phyloP scores from a whole-genome alignment of 495 filamentous ascomycete species.

The Jackrogersella multiformis region DNA sequence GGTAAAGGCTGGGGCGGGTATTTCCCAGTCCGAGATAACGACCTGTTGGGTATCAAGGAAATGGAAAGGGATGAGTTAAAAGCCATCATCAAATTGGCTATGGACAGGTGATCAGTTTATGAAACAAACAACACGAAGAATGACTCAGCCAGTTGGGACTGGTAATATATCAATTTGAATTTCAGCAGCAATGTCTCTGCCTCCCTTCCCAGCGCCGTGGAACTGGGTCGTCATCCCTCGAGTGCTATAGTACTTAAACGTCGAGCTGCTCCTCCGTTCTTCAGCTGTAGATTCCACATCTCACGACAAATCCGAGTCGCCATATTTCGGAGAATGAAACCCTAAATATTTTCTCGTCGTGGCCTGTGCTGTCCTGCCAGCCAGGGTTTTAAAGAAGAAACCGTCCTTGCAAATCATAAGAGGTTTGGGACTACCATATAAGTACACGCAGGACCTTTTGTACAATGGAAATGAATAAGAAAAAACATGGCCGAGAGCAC shows the following conservation, averaged over 20 bases:
- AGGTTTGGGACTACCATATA: slow-evolving; percentile 17
- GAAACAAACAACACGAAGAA: slow-evolving; percentile 16
- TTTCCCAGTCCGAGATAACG: slow-evolving; percentile 37
- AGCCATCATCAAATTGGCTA: slow-evolving; percentile 34
- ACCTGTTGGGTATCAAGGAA: slow-evolving; percentile 38
- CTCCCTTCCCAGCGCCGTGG: slow-evolving; percentile 23
- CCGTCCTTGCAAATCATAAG: slow-evolving; percentile 3
- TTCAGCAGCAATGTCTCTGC: slow-evolving; percentile 10
- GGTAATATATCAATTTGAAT: slow-evolving; percentile 9
- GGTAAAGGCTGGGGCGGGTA: slow-evolving; percentile 42
- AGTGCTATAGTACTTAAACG: slow-evolving; percentile 18
- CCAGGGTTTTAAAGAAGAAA: slow-evolving; percentile 30
- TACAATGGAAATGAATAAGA: slow-evolving; percentile 7
- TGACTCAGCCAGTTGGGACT: slow-evolving; percentile 10
- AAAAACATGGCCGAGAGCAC: slow-evolving; percentile 2
- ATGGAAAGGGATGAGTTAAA: slow-evolving; percentile 35
- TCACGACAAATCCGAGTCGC: slow-evolving; percentile 7
- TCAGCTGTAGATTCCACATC: slow-evolving; percentile 19
- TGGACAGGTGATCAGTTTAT: slow-evolving; percentile 24
- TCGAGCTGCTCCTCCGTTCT: background rate
- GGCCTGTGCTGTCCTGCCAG: slow-evolving; percentile 24
- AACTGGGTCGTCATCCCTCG: slow-evolving; percentile 16
- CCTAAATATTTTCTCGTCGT: slow-evolving; percentile 31
- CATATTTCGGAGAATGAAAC: slow-evolving; percentile 22
- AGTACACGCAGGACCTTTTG: slow-evolving; percentile 19